These are phyloP conservation scores for Neofusicoccum sp. DNA, from an alignment of 2,329 filamentous ascomycete genomes.

Conservation along the genomic window DNA sequence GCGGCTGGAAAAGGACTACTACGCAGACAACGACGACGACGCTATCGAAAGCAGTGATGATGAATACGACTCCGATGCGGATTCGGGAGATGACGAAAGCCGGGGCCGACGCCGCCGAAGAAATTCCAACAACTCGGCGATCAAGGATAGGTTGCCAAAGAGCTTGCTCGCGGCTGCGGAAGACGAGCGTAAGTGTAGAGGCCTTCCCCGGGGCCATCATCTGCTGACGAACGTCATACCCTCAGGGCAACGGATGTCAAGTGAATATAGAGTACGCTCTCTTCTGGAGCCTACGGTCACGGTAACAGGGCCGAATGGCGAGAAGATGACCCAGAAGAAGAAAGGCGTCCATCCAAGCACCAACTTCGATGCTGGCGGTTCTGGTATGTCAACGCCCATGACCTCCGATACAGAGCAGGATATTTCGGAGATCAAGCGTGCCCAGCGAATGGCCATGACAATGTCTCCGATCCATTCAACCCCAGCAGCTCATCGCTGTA, in stretches of 20 bases:
- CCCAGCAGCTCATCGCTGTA: constrained; percentile 73
- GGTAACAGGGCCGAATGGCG: constrained; percentile 61
- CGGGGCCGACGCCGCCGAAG: constrained; percentile 41
- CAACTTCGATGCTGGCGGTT: constrained; percentile 71
- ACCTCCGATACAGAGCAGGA: constrained; percentile 87
- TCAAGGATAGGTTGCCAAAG: constrained; percentile 46
- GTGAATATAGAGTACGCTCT: constrained; percentile 61
- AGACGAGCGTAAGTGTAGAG: constrained; percentile 65
- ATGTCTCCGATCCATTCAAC: constrained; percentile 78
- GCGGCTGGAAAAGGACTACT: constrained; percentile 67
- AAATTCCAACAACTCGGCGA: constrained; percentile 27
- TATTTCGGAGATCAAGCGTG: constrained; percentile 78
- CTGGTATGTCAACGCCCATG: constrained; percentile 60
- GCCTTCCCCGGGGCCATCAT: constrained; percentile 16
- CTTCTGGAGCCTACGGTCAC: constrained; percentile 67
- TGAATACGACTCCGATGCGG: constrained; percentile 53
- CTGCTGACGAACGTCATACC: constrained; percentile 35
- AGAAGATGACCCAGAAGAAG: constrained; percentile 51
- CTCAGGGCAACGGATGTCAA: constrained; percentile 49
- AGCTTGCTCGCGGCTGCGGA: constrained; percentile 73
- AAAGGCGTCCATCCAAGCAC: constrained; percentile 76
- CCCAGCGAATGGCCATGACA: constrained; percentile 78
- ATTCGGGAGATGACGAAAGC: constrained; percentile 54
- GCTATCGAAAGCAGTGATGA: constrained; percentile 69
- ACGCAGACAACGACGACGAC: constrained; percentile 64